Conservation (phyloP, 441 rosid species). For the Biscutella laevigata region DNA sequence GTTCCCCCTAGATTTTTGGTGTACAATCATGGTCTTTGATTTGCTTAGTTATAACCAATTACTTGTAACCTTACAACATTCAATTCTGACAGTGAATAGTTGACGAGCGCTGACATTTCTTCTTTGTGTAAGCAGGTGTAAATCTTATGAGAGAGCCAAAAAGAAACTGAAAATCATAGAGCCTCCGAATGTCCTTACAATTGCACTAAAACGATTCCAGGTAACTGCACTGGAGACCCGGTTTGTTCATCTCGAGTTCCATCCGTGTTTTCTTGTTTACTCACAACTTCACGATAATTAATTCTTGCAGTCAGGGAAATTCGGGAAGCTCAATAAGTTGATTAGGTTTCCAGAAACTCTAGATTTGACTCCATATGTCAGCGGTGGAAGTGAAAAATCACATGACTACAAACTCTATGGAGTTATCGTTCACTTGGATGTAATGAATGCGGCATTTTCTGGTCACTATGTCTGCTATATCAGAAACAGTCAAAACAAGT, state of each 20-base stretch:
- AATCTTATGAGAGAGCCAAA: slow-evolving; percentile 80
- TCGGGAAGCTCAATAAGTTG: slow-evolving; percentile 84
- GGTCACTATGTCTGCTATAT: slow-evolving; percentile 92
- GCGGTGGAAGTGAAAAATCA: slow-evolving; percentile 67
- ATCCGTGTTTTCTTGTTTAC: slow-evolving; percentile 24
- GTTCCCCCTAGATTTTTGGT: neutral
- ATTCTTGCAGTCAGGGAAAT: slow-evolving; percentile 71
- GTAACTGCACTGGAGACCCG: slow-evolving; percentile 26
- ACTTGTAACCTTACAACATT: neutral
- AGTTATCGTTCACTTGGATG: slow-evolving; percentile 88
- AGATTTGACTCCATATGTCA: slow-evolving; percentile 85
- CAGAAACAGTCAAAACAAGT: slow-evolving; percentile 65
- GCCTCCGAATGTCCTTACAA: slow-evolving; percentile 93
- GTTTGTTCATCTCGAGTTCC: slow-evolving; percentile 5
- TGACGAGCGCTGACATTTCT: slow-evolving; percentile 9
- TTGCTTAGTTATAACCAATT: slow-evolving; percentile 6
- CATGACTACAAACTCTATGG: slow-evolving; percentile 85
- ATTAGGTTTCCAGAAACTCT: slow-evolving; percentile 77
- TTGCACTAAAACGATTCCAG: slow-evolving; percentile 93
- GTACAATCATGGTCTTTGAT: slow-evolving; percentile 5
- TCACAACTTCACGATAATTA: neutral
- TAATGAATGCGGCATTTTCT: slow-evolving; percentile 86
- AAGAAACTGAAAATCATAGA: slow-evolving; percentile 76
- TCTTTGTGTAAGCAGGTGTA: slow-evolving; percentile 51
- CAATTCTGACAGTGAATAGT: neutral